phyloP scores from a whole-genome alignment of 495 filamentous ascomycete genomes.

The Neurospora sublineolata region DNA sequence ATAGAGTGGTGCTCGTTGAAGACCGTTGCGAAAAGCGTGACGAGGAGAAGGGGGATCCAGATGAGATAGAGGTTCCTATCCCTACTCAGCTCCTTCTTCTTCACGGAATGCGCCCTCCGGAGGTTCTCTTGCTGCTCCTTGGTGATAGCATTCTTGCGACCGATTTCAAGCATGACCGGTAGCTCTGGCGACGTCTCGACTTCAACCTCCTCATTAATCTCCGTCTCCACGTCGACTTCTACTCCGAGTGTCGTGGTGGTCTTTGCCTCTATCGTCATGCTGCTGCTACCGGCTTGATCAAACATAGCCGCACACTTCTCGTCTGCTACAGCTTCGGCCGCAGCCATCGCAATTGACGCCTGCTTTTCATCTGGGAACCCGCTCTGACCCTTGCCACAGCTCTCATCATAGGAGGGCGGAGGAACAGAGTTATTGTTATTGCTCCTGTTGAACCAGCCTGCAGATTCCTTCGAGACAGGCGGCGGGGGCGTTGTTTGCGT shows the following conservation, averaged over 20 bases:
- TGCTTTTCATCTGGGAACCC: constrained; percentile 47
- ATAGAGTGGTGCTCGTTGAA: constrained; percentile 7
- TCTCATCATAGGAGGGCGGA: constrained; percentile 72
- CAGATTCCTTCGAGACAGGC: constrained; percentile 37
- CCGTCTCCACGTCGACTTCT: not conserved
- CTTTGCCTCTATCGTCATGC: constrained; percentile 8
- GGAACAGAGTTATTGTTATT: constrained; percentile 19
- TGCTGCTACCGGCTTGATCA: constrained; percentile 31
- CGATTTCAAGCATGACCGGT: constrained; percentile 39
- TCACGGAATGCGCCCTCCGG: constrained; percentile 56
- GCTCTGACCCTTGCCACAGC: constrained; percentile 47
- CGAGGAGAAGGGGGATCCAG: constrained; percentile 38
- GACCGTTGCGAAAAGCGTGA: constrained; percentile 14
- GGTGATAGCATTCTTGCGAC: constrained; percentile 43
- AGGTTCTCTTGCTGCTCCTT: constrained; percentile 65
- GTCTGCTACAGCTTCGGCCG: constrained; percentile 55
- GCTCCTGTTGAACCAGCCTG: constrained; percentile 33
- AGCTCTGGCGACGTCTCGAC: constrained; percentile 8
- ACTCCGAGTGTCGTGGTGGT: not conserved
- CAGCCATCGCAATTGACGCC: constrained; percentile 46
- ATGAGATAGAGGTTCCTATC: constrained; percentile 77
- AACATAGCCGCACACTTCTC: constrained; percentile 51
- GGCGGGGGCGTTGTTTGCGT: constrained; percentile 22
- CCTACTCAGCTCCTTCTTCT: constrained; percentile 60
- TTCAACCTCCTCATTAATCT: constrained; percentile 11